These are phyloP conservation scores for Lagenidium giganteum DNA, from an alignment of 352 stramenopile genomes.

Conservation along the genomic window DNA sequence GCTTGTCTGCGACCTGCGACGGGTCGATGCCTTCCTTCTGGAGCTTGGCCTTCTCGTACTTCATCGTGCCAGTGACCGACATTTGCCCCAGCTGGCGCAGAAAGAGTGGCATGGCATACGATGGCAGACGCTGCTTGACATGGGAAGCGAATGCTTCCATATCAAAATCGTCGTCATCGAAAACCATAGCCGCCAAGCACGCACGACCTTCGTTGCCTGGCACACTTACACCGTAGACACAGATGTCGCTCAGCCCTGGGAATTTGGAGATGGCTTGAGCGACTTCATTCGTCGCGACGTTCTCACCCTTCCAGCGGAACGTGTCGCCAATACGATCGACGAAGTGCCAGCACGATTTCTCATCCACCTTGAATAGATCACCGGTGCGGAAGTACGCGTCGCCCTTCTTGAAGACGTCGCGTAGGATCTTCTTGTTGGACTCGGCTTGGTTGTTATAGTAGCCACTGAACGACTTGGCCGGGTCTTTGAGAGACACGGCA, in stretches of 20 bases:
- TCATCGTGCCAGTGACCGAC: conserved; percentile 88
- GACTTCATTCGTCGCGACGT: conserved; percentile 90
- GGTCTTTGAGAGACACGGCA: conserved; percentile 38
- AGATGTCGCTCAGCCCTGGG: conserved; percentile 69
- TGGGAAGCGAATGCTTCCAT: conserved; percentile 46
- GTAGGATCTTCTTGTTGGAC: conserved; percentile 83
- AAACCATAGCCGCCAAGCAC: conserved; percentile 83
- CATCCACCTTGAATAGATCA: conserved; percentile 85
- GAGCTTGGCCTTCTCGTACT: conserved; percentile 89
- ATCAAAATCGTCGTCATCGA: conserved; percentile 53
- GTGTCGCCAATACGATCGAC: conserved; percentile 90
- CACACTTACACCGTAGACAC: conserved; percentile 70
- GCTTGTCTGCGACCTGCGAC: conserved; percentile 38
- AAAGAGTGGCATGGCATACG: conserved; percentile 84
- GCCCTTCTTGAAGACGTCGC: conserved; percentile 70
- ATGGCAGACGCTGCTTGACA: conserved; percentile 38
- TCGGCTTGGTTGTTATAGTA: conserved; percentile 82
- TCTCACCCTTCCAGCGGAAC: conserved; percentile 93
- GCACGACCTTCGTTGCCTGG: conserved; percentile 74
- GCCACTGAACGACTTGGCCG: conserved; percentile 71
- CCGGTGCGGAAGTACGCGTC: conserved; percentile 90
- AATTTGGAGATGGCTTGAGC: conserved; percentile 74
- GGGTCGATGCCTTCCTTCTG: conserved; percentile 75
- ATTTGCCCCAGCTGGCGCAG: conserved; percentile 68
- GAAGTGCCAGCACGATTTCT: conserved; percentile 80